A percentile compares a stretch with the other conserved stretches of the same genome.
These are phyloP conservation scores for Amanita rubescens DNA, from an alignment of 768 basidiomycete species.

Conservation along the genomic window DNA sequence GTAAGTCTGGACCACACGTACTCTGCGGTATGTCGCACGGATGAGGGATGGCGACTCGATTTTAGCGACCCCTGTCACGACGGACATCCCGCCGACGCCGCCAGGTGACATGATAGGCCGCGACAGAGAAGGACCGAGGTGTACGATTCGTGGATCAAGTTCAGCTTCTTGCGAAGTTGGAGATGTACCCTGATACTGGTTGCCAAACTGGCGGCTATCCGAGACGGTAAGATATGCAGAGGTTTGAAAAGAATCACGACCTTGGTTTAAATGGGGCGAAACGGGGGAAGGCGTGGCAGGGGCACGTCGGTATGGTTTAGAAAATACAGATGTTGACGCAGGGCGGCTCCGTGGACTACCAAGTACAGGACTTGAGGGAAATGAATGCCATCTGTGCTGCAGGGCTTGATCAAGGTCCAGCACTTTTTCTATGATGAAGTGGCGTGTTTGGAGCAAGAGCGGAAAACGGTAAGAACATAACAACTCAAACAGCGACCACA, in stretches of 20 bases:
- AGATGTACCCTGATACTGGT: constrained; percentile 22
- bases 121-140: constrained; percentile 48
- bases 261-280: constrained; percentile 26
- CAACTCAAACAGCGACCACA: constrained; percentile 69
- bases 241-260: constrained; percentile 23
- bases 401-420: constrained; percentile 47
- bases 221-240: constrained; percentile 10
- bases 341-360: constrained; percentile 28
- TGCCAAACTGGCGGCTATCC: constrained; percentile 20
- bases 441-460: constrained; percentile 56
- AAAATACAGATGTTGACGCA: constrained; percentile 45
- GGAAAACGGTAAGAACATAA: constrained; percentile 56
- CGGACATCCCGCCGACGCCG: constrained; percentile 12
- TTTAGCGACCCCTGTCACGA: constrained; percentile 29
- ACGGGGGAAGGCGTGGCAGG: constrained; percentile 39
- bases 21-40: constrained; percentile 50
- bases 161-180: constrained; percentile 18
- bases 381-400: constrained; percentile 19
- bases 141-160: constrained; percentile 44
- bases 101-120: constrained; percentile 23
- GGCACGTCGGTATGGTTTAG: constrained; percentile 44
- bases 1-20: constrained; percentile 52
- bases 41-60: constrained; percentile 47
- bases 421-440: constrained; percentile 60
- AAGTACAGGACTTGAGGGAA: constrained; percentile 15